These are phyloP conservation scores for Wallacemonas sp. DNA, from an alignment of 208 protist genomes.

Conservation along the genomic window DNA sequence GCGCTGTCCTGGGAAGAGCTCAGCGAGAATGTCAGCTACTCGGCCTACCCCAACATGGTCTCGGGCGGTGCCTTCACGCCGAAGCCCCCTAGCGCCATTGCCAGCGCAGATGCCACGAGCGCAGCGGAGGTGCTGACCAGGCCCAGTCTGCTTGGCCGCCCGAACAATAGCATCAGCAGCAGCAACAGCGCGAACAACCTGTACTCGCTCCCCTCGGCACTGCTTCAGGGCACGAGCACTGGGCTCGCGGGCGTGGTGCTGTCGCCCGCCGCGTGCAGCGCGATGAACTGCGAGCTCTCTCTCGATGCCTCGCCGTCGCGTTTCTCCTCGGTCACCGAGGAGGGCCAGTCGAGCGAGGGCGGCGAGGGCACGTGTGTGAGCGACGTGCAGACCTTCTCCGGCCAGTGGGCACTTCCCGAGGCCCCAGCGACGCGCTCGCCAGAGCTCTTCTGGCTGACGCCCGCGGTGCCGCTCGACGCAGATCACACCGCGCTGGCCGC, in stretches of 20 bases:
- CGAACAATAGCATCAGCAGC: not conserved
- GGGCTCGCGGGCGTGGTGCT: not conserved
- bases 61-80: not conserved
- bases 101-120: not conserved
- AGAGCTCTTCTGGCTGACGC: conserved; percentile 9
- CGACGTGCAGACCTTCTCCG: not conserved
- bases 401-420: not conserved
- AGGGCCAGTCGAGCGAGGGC: conserved; percentile 16
- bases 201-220: conserved; percentile 4
- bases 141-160: not conserved
- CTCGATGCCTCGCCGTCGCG: conserved; percentile 10
- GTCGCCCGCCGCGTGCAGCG: not conserved
- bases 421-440: not conserved
- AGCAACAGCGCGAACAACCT: conserved; percentile 8
- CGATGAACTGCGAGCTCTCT: not conserved
- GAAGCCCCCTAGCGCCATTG: not conserved
- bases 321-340: conserved; percentile 21
- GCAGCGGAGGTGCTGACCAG: not conserved
- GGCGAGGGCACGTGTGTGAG: conserved; percentile 4
- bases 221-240: not conserved
- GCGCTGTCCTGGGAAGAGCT: conserved; percentile 3
- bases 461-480: not conserved
- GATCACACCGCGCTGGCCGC: not conserved
- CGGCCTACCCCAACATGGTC: not conserved
- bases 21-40: not conserved